phyloP scores from a whole-genome alignment of 306 rosid genomes.

The Fragaria vesca region DNA sequence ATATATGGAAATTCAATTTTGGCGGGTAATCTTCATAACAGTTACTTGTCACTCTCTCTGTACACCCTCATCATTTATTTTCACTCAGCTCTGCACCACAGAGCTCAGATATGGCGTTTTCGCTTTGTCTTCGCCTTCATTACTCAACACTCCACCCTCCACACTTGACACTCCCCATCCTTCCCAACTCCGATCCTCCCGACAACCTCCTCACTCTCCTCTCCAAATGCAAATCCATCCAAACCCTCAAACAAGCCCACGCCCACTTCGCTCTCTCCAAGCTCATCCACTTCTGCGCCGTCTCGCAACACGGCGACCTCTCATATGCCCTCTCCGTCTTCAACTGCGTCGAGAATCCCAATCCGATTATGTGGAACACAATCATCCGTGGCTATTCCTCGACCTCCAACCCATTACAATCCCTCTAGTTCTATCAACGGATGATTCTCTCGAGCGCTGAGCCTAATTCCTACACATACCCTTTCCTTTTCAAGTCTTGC shows the following conservation, averaged over 20 bases:
- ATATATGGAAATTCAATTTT: not conserved
- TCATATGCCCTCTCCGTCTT: conserved; percentile 63
- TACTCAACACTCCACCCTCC: conserved; percentile 28
- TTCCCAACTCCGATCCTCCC: conserved; percentile 40
- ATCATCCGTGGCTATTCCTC: conserved; percentile 57
- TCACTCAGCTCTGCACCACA: conserved; percentile 2
- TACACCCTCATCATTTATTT: not conserved
- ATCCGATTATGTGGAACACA: conserved; percentile 60
- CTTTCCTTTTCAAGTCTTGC: conserved; percentile 63
- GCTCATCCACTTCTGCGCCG: conserved; percentile 56
- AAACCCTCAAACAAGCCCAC: conserved; percentile 55
- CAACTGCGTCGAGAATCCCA: conserved; percentile 36
- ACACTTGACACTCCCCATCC: conserved; percentile 41
- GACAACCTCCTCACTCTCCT: conserved; percentile 50
- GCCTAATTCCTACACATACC: conserved; percentile 78
- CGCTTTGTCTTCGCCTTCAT: conserved; percentile 24
- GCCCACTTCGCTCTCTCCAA: conserved; percentile 58
- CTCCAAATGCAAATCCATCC: conserved; percentile 52
- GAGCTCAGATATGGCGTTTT: conserved; percentile 34
- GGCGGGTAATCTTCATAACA: conserved; percentile 25
- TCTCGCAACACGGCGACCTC: conserved; percentile 50
- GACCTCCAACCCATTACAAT: conserved; percentile 35
- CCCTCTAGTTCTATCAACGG: conserved; percentile 33
- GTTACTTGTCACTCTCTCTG: not conserved
- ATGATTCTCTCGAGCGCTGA: conserved; percentile 45